Percentiles rank a stretch among this genome's conserved stretches.
phyloP scores from a whole-genome alignment of 805 yeast species.

The Kuraishia ogatae region DNA sequence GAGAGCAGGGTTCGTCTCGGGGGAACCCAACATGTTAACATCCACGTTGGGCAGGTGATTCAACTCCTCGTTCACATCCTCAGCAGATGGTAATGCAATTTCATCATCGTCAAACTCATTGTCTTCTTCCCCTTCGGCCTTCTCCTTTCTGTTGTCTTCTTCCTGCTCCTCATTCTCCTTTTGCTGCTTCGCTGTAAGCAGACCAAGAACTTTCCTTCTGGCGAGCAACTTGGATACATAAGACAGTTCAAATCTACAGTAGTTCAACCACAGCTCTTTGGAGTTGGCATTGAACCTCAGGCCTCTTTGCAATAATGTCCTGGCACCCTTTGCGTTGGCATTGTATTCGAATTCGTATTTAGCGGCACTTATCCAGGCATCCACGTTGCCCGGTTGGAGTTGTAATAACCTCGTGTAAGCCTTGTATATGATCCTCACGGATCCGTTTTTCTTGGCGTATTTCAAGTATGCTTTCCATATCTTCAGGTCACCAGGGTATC shows the following conservation, averaged over 20 bases:
- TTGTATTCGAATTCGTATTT: conserved; percentile 86
- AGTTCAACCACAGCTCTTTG: conserved; percentile 69
- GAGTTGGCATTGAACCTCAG: conserved; percentile 76
- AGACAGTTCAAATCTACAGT: conserved; percentile 80
- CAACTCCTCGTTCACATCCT: conserved; percentile 34
- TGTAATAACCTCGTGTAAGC: conserved; percentile 72
- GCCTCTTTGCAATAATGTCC: conserved; percentile 78
- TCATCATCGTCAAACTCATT: conserved; percentile 16
- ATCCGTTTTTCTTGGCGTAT: conserved; percentile 57
- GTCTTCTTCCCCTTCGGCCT: conserved; percentile 17
- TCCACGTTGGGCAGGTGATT: conserved; percentile 81
- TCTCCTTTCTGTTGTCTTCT: conserved; percentile 30
- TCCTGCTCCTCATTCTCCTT: conserved; percentile 35
- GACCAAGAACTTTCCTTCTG: conserved; percentile 74
- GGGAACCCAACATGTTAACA: conserved; percentile 73
- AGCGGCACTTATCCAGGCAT: conserved; percentile 92
- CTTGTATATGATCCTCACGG: conserved; percentile 64
- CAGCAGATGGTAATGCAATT: conserved; percentile 11
- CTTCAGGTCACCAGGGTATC: conserved; percentile 67
- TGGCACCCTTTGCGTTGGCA: conserved; percentile 81
- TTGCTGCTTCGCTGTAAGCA: conserved; percentile 69
- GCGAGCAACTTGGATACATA: conserved; percentile 78
- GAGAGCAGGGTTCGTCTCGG: conserved; percentile 75
- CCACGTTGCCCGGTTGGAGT: conserved; percentile 84
- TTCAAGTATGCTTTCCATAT: conserved; percentile 74